These are phyloP conservation scores for Penicillium coffeae DNA, from an alignment of 495 filamentous ascomycete genomes.

Conservation along the genomic window DNA sequence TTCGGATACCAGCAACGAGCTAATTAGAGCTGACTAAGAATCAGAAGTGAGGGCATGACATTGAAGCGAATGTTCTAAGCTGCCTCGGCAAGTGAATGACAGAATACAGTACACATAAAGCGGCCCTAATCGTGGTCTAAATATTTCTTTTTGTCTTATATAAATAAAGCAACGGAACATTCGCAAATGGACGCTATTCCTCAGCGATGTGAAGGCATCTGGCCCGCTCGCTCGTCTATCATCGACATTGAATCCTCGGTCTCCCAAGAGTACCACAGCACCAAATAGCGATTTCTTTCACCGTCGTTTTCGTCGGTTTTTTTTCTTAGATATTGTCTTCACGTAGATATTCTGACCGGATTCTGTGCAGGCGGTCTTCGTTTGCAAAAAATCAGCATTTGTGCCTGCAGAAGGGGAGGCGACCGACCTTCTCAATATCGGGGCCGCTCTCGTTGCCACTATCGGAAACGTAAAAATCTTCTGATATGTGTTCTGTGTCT, in stretches of 20 bases:
- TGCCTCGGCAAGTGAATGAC: too few relatives aligned
- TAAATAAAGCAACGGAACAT: too few relatives aligned
- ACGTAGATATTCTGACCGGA: not conserved
- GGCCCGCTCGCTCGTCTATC: too few relatives aligned
- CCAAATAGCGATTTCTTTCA: not conserved
- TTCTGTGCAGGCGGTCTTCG: not conserved
- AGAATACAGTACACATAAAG: too few relatives aligned
- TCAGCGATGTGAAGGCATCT: too few relatives aligned
- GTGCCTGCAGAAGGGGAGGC: not conserved
- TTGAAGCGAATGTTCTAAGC: too few relatives aligned
- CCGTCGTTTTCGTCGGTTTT: not conserved
- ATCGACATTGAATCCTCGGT: not conserved
- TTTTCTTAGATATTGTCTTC: conserved; percentile 1
- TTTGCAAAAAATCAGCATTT: not conserved
- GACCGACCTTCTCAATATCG: not conserved
- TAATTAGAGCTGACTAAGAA: too few relatives aligned
- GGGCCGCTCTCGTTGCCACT: not conserved
- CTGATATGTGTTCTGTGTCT: conserved; percentile 3
- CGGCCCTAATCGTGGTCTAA: too few relatives aligned
- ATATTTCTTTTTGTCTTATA: too few relatives aligned
- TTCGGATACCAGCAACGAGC: too few relatives aligned
- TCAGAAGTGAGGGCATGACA: too few relatives aligned
- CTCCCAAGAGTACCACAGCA: conserved; percentile 8
- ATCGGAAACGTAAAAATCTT: not conserved
- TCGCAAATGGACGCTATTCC: too few relatives aligned